Conservation (phyloP, 805 yeast genomes). For the Blastobotrys peoriensis region DNA sequence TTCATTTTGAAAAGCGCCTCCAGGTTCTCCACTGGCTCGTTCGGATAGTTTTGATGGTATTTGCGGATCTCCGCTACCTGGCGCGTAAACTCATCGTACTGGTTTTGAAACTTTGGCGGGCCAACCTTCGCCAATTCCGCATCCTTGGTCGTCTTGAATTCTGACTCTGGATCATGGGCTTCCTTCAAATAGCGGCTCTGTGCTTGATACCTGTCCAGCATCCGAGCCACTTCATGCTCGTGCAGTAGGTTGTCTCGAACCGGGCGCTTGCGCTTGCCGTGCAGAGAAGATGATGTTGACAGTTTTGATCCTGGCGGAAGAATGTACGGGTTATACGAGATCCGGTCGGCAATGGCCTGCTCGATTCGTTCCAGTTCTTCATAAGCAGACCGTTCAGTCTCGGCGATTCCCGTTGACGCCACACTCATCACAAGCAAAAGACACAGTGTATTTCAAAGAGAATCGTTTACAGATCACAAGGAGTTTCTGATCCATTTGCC, state of each 20-base stretch:
- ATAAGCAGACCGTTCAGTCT: slow-evolving; percentile 20
- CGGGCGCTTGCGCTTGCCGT: slow-evolving; percentile 36
- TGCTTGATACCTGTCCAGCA: slow-evolving; percentile 42
- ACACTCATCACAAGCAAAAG: slow-evolving; percentile 8
- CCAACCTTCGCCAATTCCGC: slow-evolving; percentile 13
- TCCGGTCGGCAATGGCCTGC: slow-evolving; percentile 53
- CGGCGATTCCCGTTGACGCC: slow-evolving; percentile 14
- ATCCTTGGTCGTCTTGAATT: slow-evolving; percentile 6
- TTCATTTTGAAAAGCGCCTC: slow-evolving; percentile 17
- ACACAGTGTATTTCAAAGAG: no score
- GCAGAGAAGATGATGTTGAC: slow-evolving; percentile 27
- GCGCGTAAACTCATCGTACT: slow-evolving; percentile 36
- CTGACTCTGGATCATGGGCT: slow-evolving; percentile 1
- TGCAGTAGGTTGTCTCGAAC: slow-evolving; percentile 50
- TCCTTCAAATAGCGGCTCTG: slow-evolving; percentile 25
- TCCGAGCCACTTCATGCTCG: slow-evolving; percentile 57
- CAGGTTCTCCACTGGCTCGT: slow-evolving; percentile 28
- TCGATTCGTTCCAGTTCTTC: slow-evolving; percentile 69
- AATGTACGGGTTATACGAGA: slow-evolving; percentile 51
- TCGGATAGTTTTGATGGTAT: slow-evolving; percentile 29
- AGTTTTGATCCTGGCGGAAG: slow-evolving; percentile 31
- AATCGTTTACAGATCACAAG: no score
- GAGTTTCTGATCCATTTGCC: no score
- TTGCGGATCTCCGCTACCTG: slow-evolving; percentile 30
- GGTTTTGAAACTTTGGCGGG: slow-evolving; percentile 12